Evolutionary conservation across 768 basidiomycete species (phyloP).

Genomic region (Pulveroboletus sp.): DNA sequence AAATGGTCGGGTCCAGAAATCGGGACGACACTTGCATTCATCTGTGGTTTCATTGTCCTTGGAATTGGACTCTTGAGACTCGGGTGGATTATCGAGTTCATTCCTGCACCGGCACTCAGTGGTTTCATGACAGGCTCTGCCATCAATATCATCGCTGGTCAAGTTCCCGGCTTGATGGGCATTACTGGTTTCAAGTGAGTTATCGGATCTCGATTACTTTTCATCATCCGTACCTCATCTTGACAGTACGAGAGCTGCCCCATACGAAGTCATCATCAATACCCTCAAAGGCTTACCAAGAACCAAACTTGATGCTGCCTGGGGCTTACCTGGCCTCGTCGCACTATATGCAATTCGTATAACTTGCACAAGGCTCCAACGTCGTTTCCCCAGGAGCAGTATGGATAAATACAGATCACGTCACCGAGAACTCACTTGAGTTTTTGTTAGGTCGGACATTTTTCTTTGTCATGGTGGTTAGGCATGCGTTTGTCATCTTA

Average conservation of each 20-base stretch:
- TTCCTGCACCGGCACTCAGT: conserved; percentile 77
- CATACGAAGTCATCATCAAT: conserved; percentile 89
- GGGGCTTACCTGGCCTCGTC: conserved; percentile 74
- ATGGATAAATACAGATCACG: conserved; percentile 1
- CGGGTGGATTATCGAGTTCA: conserved; percentile 95
- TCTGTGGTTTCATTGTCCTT: conserved; percentile 88
- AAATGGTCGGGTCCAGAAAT: conserved; percentile 68
- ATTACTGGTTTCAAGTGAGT: conserved; percentile 78
- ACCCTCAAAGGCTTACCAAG: conserved; percentile 77
- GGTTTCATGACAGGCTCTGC: conserved; percentile 99
- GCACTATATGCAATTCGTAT: conserved; percentile 66
- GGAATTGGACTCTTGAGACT: conserved; percentile 83
- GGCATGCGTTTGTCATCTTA: conserved; percentile 86
- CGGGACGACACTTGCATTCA: conserved; percentile 77
- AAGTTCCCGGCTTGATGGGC: conserved; percentile 88
- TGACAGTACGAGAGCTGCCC: conserved; percentile 73
- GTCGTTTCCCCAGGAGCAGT: conserved; percentile 61
- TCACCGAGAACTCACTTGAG: background rate
- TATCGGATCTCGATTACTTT: background rate
- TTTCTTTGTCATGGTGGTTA: conserved; percentile 73
- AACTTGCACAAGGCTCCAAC: conserved; percentile 44
- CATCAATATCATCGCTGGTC: conserved; percentile 82
- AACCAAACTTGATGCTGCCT: conserved; percentile 80
- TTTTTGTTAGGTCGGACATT: conserved; percentile 50
- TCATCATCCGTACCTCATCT: conserved; percentile 1